phyloP scores from a whole-genome alignment of 164 flowering plant genomes.

The Echeveria elegans region DNA sequence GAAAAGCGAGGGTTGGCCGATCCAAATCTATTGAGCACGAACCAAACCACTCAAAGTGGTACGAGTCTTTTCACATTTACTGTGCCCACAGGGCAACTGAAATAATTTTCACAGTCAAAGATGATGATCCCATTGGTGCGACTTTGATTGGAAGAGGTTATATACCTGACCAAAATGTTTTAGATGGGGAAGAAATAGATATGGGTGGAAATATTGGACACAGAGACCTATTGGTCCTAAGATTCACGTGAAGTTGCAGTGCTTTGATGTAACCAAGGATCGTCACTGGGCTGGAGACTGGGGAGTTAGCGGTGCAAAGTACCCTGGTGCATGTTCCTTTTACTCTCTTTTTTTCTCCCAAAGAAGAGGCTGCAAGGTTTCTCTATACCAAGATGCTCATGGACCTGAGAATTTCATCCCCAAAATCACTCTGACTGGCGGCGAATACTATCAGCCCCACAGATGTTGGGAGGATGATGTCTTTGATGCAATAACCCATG shows the following conservation, averaged over 20 bases:
- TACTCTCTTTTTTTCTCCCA: conserved; percentile 60
- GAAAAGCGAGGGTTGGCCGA: conserved; percentile 45
- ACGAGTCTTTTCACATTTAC: conserved; percentile 51
- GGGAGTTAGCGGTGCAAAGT: conserved; percentile 43
- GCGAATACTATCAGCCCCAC: conserved; percentile 50
- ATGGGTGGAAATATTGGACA: conserved; percentile 39
- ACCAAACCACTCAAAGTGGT: conserved; percentile 38
- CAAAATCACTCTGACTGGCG: conserved; percentile 56
- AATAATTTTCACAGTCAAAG: conserved; percentile 46
- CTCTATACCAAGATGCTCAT: conserved; percentile 80
- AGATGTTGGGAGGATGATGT: conserved; percentile 81
- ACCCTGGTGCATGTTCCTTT: conserved; percentile 71
- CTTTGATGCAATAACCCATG: conserved; percentile 69
- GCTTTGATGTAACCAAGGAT: conserved; percentile 41
- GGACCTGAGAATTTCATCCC: conserved; percentile 63
- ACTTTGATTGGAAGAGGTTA: conserved; percentile 57
- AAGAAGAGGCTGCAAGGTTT: conserved; percentile 57
- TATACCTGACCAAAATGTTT: conserved; percentile 34
- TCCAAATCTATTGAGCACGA: conserved; percentile 28
- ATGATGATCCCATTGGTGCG: conserved; percentile 43
- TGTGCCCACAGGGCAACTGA: conserved; percentile 49
- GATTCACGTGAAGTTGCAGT: conserved; percentile 63
- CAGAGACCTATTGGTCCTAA: conserved; percentile 46
- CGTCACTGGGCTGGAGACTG: conserved; percentile 39
- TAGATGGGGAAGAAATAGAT: conserved; percentile 25